Evolutionary conservation across 2,329 filamentous ascomycete genomes (phyloP).

Genomic region (Neoarthrinium moseri): DNA sequence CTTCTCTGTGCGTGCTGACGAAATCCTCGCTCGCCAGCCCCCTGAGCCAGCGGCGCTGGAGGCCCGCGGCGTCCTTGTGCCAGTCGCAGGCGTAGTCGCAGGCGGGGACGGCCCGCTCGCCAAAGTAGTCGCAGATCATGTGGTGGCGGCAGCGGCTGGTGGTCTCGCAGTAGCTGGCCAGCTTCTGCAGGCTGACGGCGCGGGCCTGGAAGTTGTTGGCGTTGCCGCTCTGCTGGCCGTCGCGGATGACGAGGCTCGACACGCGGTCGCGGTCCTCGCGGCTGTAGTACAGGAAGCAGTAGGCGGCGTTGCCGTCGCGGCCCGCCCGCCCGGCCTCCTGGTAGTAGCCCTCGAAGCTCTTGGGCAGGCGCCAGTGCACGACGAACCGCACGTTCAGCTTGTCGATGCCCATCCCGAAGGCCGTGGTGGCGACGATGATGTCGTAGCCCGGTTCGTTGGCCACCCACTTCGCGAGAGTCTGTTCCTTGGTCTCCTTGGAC

Average conservation of each 20-base stretch:
- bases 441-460: constrained; percentile 75
- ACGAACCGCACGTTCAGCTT: constrained; percentile 95
- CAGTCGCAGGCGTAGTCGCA: constrained; percentile 78
- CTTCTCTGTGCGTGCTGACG: constrained; percentile 61
- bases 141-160: constrained; percentile 72
- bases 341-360: constrained; percentile 94
- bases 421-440: constrained; percentile 91
- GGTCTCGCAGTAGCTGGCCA: constrained; percentile 81
- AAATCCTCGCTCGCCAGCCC: constrained; percentile 61
- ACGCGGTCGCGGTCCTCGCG: constrained; percentile 81
- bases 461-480: constrained; percentile 71
- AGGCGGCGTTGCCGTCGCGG: constrained; percentile 81
- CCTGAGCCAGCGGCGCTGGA: constrained; percentile 56
- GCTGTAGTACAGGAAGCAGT: constrained; percentile 89
- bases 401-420: constrained; percentile 97
- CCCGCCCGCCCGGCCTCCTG: constrained; percentile 93
- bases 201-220: constrained; percentile 44
- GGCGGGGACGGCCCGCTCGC: constrained; percentile 55
- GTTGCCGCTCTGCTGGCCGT: constrained; percentile 38
- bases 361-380: constrained; percentile 89
- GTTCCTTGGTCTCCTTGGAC: constrained; percentile 65
- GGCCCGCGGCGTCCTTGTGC: constrained; percentile 64
- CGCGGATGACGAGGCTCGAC: constrained; percentile 52
- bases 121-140: constrained; percentile 75
- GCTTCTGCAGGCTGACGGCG: constrained; percentile 61